Conservation (phyloP, 2,329 filamentous ascomycete species). For the Fusarium sp. region DNA sequence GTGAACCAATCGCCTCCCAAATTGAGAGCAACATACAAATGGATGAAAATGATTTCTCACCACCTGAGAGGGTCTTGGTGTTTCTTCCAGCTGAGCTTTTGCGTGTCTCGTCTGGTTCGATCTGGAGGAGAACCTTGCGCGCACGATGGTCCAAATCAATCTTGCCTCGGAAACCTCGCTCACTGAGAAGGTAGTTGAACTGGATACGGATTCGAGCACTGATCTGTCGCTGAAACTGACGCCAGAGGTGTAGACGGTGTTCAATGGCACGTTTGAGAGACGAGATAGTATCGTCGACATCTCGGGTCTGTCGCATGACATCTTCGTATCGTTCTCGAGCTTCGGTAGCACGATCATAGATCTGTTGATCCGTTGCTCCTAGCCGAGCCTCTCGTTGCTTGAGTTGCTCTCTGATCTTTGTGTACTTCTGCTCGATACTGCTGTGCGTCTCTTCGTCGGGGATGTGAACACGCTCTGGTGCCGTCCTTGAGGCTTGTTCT, state of each 20-base stretch:
- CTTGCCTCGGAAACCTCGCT: conserved; percentile 88
- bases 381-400: conserved; percentile 68
- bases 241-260: conserved; percentile 82
- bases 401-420: conserved; percentile 72
- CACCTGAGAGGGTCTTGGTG: conserved; percentile 93
- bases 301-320: conserved; percentile 59
- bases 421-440: conserved; percentile 68
- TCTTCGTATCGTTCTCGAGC: conserved; percentile 60
- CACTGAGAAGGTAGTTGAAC: conserved; percentile 90
- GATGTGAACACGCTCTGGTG: conserved; percentile 71
- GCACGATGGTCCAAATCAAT: conserved; percentile 82
- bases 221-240: conserved; percentile 85
- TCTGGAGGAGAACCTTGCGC: conserved; percentile 83
- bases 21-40: conserved; percentile 93
- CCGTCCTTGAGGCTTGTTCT: conserved; percentile 68
- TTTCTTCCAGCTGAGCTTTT: conserved; percentile 80
- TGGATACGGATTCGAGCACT: conserved; percentile 87
- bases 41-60: conserved; percentile 97
- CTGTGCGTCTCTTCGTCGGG: conserved; percentile 74
- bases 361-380: conserved; percentile 76
- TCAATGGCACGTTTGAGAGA: conserved; percentile 72
- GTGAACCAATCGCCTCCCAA: conserved; percentile 98
- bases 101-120: conserved; percentile 79
- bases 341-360: conserved; percentile 65
- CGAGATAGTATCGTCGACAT: conserved; percentile 59